A percentile compares a stretch with the other conserved stretches of the same genome.
phyloP scores from a whole-genome alignment of 768 basidiomycete species.

The Xerocomellus dryophilus region DNA sequence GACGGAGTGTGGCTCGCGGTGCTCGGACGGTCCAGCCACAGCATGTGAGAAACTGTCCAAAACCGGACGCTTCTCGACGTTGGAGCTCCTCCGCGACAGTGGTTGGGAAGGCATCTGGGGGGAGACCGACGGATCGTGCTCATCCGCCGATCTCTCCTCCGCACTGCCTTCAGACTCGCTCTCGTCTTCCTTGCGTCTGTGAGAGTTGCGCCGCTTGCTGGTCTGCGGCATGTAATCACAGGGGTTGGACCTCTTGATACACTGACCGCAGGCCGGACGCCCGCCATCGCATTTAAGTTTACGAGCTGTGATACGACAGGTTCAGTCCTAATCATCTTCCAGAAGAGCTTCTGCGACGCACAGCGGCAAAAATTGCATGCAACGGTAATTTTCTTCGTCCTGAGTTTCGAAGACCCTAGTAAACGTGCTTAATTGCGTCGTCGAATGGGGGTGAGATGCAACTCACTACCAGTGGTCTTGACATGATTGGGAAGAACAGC shows the following conservation, averaged over 20 bases:
- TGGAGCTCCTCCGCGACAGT: constrained; percentile 36
- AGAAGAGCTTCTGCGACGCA: constrained; percentile 40
- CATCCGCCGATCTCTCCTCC: constrained; percentile 54
- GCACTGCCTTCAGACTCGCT: constrained; percentile 60
- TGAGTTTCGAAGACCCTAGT: constrained; percentile 58
- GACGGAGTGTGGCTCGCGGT: constrained; percentile 41
- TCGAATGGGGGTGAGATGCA: constrained; percentile 8
- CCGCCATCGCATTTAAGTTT: constrained; percentile 89
- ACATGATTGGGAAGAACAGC: constrained; percentile 28
- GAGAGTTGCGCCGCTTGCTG: constrained; percentile 68
- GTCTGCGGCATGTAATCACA: constrained; percentile 78
- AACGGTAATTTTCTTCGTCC: constrained; percentile 83
- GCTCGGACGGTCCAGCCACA: constrained; percentile 38
- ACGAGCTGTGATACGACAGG: constrained; percentile 50
- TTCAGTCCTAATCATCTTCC: constrained; percentile 17
- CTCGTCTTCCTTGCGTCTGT: constrained; percentile 61
- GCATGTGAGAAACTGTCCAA: constrained; percentile 31
- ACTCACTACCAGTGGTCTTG: constrained; percentile 38
- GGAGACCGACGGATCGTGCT: constrained; percentile 55
- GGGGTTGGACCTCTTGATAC: constrained; percentile 69
- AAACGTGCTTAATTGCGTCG: constrained; percentile 15
- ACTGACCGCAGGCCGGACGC: constrained; percentile 79
- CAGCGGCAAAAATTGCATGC: constrained; percentile 92
- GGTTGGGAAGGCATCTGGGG: constrained; percentile 40
- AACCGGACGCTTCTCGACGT: constrained; percentile 35